A percentile compares a stretch with the other conserved stretches of the same genome.
Evolutionary conservation across 306 rosid species (phyloP).

Genomic region (Trifolium repens): DNA sequence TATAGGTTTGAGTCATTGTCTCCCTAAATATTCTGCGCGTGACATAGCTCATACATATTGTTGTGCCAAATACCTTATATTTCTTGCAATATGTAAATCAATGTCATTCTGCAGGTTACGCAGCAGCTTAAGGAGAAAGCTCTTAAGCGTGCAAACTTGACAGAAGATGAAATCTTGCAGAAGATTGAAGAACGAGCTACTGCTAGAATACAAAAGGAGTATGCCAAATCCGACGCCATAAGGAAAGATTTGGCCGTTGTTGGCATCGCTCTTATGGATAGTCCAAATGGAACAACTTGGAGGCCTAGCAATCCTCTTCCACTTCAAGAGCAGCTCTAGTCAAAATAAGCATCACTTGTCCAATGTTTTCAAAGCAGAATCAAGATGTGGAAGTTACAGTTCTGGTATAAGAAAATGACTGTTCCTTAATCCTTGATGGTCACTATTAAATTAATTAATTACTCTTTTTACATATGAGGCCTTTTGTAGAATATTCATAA

Average conservation of each 20-base stretch:
- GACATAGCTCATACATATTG: not conserved
- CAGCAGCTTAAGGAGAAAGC: conserved; percentile 79
- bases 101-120: conserved; percentile 55
- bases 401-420: not conserved
- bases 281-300: conserved; percentile 88
- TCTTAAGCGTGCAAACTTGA: conserved; percentile 78
- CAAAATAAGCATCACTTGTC: conserved; percentile 31
- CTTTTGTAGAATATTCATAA: conserved; percentile 2
- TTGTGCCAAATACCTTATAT: not conserved
- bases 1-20: not conserved
- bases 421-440: not conserved
- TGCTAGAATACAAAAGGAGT: conserved; percentile 79
- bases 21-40: not conserved
- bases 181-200: conserved; percentile 73
- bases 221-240: conserved; percentile 77
- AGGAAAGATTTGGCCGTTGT: conserved; percentile 73
- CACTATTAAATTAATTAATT: not conserved
- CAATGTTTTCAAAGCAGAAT: conserved; percentile 21
- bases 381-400: conserved; percentile 8
- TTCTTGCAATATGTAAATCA: not conserved
- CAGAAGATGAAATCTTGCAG: conserved; percentile 68
- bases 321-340: conserved; percentile 60
- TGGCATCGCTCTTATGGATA: conserved; percentile 91
- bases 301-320: conserved; percentile 84
- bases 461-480: not conserved